Conservation (phyloP, 768 basidiomycete genomes). For the Leccinellum rugosiceps region DNA sequence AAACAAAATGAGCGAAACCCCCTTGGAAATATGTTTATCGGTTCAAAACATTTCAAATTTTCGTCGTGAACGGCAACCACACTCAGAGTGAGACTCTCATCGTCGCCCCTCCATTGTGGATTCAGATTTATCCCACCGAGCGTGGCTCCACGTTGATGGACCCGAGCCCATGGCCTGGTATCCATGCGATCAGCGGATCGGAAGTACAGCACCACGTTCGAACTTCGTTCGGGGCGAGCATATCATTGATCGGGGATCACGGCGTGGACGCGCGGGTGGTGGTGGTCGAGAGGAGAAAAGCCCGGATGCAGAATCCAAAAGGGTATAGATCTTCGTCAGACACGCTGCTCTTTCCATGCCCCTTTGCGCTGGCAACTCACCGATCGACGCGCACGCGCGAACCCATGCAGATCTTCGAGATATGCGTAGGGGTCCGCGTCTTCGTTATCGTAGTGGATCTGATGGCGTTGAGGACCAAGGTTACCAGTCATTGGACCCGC, state of each 20-base stretch:
- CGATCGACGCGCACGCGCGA: constrained; percentile 41
- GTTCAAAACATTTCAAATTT: background rate
- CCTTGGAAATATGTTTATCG: background rate
- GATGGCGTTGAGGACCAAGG: background rate
- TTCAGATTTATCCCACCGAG: constrained; percentile 26
- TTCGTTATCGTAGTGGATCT: constrained; percentile 65
- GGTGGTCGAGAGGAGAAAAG: no score
- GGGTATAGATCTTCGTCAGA: constrained; percentile 1
- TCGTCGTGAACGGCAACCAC: constrained; percentile 28
- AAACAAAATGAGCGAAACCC: background rate
- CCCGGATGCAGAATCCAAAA: background rate
- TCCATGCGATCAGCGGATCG: background rate
- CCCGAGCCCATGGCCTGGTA: constrained; percentile 54
- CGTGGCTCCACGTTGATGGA: constrained; percentile 41
- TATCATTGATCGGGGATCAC: background rate
- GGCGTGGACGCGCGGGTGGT: background rate
- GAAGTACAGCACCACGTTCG: background rate
- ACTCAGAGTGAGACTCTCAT: constrained; percentile 53
- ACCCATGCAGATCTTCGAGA: constrained; percentile 48
- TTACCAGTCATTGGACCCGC: background rate
- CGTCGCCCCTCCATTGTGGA: constrained; percentile 53
- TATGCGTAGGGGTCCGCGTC: constrained; percentile 62
- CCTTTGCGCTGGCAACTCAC: constrained; percentile 17
- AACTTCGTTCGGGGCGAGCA: background rate
- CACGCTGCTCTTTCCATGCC: background rate